A percentile compares a stretch with the other conserved stretches of the same genome.
These are phyloP conservation scores for Sporothrix protearum DNA, from an alignment of 2,329 filamentous ascomycete genomes.

Conservation along the genomic window DNA sequence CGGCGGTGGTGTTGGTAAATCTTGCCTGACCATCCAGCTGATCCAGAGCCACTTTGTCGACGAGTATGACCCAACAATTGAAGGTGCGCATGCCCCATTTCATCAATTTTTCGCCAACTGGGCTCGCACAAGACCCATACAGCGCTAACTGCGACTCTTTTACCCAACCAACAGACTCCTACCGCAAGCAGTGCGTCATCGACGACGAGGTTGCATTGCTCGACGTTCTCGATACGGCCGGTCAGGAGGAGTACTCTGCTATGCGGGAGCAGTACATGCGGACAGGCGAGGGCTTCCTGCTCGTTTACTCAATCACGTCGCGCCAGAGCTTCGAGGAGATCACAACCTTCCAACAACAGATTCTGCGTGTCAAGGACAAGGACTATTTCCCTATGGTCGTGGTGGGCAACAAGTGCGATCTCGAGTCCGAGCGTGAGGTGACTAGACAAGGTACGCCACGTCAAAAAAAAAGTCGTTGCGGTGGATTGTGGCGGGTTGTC, in stretches of 20 bases:
- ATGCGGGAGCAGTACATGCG: slow-evolving; percentile 99
- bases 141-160: slow-evolving; percentile 27
- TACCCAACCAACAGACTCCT: slow-evolving; percentile 68
- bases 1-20: slow-evolving; percentile 98
- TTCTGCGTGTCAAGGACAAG: slow-evolving; percentile 97
- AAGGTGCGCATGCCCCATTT: slow-evolving; percentile 59
- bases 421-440: slow-evolving; percentile 88
- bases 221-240: slow-evolving; percentile 96
- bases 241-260: slow-evolving; percentile 97
- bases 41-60: slow-evolving; percentile 97
- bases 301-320: slow-evolving; percentile 98
- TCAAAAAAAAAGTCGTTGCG: background rate
- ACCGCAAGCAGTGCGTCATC: slow-evolving; percentile 99
- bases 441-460: slow-evolving; percentile 83
- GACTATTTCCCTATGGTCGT: slow-evolving; percentile 99
- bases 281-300: slow-evolving; percentile 93
- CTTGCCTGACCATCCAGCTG: slow-evolving; percentile 96
- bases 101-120: background rate
- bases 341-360: slow-evolving; percentile 97
- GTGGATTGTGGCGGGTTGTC: background rate
- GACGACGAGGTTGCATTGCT: slow-evolving; percentile 97
- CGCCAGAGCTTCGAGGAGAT: slow-evolving; percentile 98
- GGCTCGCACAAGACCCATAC: background rate
- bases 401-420: slow-evolving; percentile 98
- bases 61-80: slow-evolving; percentile 98